Percentiles rank a stretch among this genome's conserved stretches.
Evolutionary conservation across 2,329 filamentous ascomycete genomes (phyloP).

Genomic region (Celoporthe dispersa): DNA sequence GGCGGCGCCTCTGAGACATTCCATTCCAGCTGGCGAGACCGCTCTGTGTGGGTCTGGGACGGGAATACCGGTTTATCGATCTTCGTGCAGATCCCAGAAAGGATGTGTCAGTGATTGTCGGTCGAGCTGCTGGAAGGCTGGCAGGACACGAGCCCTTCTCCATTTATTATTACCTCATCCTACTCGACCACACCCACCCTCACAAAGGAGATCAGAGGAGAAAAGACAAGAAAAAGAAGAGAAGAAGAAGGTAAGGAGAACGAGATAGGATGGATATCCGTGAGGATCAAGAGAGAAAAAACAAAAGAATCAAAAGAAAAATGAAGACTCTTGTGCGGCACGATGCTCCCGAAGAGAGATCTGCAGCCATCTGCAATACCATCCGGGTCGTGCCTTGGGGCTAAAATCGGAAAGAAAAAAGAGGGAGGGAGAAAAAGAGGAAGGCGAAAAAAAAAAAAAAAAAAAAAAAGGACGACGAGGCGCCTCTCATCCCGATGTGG

Average conservation of each 20-base stretch:
- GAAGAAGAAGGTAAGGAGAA: not conserved
- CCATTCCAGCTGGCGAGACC: not conserved
- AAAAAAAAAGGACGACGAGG: too few relatives aligned
- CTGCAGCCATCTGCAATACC: not conserved
- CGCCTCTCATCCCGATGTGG: not conserved
- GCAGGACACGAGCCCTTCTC: not conserved
- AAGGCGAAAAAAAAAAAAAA: not conserved
- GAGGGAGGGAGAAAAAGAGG: not conserved
- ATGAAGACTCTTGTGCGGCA: not conserved
- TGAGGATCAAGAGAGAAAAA: too few relatives aligned
- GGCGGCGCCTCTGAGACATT: not conserved
- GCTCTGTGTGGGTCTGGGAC: not conserved
- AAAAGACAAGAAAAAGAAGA: not conserved
- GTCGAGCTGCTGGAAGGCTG: not conserved
- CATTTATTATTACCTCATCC: not conserved
- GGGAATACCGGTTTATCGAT: not conserved
- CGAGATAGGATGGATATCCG: not conserved
- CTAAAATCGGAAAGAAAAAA: not conserved
- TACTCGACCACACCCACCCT: not conserved
- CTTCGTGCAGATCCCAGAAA: not conserved
- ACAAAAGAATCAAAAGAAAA: too few relatives aligned
- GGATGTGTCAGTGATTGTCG: constrained; percentile 2
- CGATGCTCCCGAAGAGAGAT: not conserved
- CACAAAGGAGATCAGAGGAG: not conserved
- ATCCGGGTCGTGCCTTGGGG: not conserved